Evolutionary conservation across 2,329 filamentous ascomycete species (phyloP), one percentile per base, ranked within the genome.

Genomic region (Fusarium sp.): DNA sequence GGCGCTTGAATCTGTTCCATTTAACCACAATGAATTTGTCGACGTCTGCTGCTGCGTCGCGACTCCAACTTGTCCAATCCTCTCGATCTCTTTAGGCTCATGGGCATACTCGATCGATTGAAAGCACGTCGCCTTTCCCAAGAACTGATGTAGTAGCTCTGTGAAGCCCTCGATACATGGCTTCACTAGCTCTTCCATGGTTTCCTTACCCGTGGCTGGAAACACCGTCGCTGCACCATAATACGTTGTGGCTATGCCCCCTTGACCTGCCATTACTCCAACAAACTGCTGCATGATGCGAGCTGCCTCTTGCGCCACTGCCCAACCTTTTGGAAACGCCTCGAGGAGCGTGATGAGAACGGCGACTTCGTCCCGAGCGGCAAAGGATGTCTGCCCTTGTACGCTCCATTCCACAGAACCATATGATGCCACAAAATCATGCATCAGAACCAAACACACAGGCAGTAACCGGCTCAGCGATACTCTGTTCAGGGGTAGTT

Each of bases 401-500:
- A 55, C 55, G 24, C 66, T 55, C 54, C 72, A 74, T 18, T 63
- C 61, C 10, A 33, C 46, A 8, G 55, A 38, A 26, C 33, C 51
- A 51, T 59, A 70, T 20, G 71, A 62, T 46, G 65, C 63, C 33
- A 57, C 58, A 53, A 70, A 74, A 49, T 69, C 69, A 60, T 81
- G 79, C 64, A 83, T 72, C n/a, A 82, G 61, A 7, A 83, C 67
- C 10, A 82, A 54, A 3, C 76, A 75, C 13, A 81, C 76, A 10
- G 81, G 80, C 7, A 82, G 72, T 5, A 82, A 61, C 3, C 82
- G 78, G 55, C 77, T 81, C 3, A 84, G 68, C 0, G 81, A 82
- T 4, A 83, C 76, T 20, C 79, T 78, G 60, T 84, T 84, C 7
- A 84, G 72, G 0, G 82, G 82, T 1, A 84, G 73, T 56, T 82